phyloP scores from a whole-genome alignment of 1,139 yeast species.

The Pichia sp. region DNA sequence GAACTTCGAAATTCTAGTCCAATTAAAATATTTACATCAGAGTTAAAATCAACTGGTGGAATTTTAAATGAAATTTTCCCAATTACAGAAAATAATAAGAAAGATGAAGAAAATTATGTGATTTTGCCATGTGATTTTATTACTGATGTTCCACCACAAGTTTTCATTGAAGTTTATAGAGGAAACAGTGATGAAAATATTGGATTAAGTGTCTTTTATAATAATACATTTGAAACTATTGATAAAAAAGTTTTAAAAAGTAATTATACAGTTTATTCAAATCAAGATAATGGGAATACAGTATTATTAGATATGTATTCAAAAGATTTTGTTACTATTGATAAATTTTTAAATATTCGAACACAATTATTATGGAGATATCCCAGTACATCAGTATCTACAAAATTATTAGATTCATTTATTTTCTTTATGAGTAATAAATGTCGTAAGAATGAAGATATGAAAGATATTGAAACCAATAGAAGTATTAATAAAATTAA shows the following conservation, averaged over 20 bases:
- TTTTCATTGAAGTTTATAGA: conserved; percentile 76
- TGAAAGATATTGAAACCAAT: conserved; percentile 27
- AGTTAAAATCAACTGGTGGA: conserved; percentile 57
- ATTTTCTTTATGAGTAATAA: conserved; percentile 69
- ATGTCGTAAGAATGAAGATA: conserved; percentile 36
- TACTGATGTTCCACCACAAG: conserved; percentile 87
- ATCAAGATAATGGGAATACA: conserved; percentile 42
- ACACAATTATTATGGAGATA: conserved; percentile 87
- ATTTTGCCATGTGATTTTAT: conserved; percentile 89
- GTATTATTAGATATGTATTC: conserved; percentile 64
- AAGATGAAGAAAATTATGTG: conserved; percentile 51
- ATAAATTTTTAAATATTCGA: conserved; percentile 68
- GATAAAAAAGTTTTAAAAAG: conserved; percentile 70
- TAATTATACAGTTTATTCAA: conserved; percentile 52
- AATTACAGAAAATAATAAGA: conserved; percentile 24
- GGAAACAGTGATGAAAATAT: conserved; percentile 58
- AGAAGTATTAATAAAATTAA: conserved; percentile 64
- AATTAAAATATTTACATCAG: conserved; percentile 44
- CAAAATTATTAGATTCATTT: conserved; percentile 67
- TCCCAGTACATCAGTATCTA: conserved; percentile 71
- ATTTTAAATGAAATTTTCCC: conserved; percentile 36
- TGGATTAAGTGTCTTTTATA: conserved; percentile 68
- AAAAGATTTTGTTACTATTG: conserved; percentile 53
- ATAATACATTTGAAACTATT: conserved; percentile 61
- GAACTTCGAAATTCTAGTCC: conserved; percentile 32